Base-by-base conservation (phyloP, 2,329 filamentous ascomycete genomes). In the Tolypocladium ophioglossoides region DNA sequence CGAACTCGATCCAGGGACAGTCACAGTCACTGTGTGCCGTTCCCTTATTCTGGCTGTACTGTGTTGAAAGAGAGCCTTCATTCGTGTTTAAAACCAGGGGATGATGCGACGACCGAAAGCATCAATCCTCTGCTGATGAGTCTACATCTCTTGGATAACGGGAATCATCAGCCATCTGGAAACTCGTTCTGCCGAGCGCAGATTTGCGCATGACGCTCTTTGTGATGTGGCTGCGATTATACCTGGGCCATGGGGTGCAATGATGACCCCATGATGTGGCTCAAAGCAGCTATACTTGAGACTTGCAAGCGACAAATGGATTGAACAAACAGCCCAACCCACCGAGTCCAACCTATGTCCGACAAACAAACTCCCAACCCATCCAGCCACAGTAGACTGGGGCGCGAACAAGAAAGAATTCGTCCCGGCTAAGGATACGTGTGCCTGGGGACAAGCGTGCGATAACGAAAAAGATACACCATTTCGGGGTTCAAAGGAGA, bases 401-500 rank as follows among this genome's bases (percentile, higher is more conserved):
- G 44, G 44, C 44, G 27, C 27, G n/a, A 47, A n/a, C 9, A 20
- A 30, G 24, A 16, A 30, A 47, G 44, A 11, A 12, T 5, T 11
- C 44, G 18, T 12, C 16, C 24, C 16, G 41, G 24, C 22, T 11
- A 16, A 10, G 16, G 6, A 44, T 12, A 30, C 32, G 41, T 32
- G 16, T 24, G 41, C 41, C 24, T n/a, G 8, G 41, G 9, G 32
- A 24, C 35, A 37, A 37, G 27, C 44, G n/a, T 39, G 38, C 38
- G 44, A 11, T 14, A 18, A 27, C 27, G 16, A n/a, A 11, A 4
- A 34, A 18, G 35, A 38, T 11, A 24, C 38, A 27, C 52, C 44
- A 49, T 40, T 49, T 49, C 16, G 27, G 35, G 44, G 38, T 46
- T 53, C 52, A 53, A 53, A 53, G 52, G 44, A 37, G 30, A 39